phyloP scores from a whole-genome alignment of 2,329 filamentous ascomycete genomes.

The Penicillium sp. region DNA sequence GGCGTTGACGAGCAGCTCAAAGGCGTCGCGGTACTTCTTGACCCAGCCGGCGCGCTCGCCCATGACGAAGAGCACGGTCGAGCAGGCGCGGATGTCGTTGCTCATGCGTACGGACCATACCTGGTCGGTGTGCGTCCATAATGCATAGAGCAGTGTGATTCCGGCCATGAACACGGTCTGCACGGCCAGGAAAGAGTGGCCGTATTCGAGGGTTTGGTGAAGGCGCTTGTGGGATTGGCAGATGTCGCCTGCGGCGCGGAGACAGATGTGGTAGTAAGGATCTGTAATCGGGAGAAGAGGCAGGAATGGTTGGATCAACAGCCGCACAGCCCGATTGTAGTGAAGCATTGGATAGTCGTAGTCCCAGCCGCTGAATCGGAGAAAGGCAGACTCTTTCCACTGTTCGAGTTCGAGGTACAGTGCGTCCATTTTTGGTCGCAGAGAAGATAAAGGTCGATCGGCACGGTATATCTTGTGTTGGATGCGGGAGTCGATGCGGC shows the following conservation, averaged over 20 bases:
- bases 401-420: slow-evolving; percentile 48
- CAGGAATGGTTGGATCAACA: slow-evolving; percentile 53
- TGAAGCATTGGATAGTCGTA: slow-evolving; percentile 51
- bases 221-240: slow-evolving; percentile 40
- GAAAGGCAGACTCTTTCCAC: slow-evolving; percentile 45
- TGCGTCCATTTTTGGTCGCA: slow-evolving; percentile 50
- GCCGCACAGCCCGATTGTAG: slow-evolving; percentile 51
- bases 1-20: slow-evolving; percentile 48
- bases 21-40: slow-evolving; percentile 49
- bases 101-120: slow-evolving; percentile 51
- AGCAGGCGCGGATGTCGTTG: slow-evolving; percentile 52
- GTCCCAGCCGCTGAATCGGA: slow-evolving; percentile 37
- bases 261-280: slow-evolving; percentile 47
- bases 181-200: slow-evolving; percentile 40
- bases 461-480: slow-evolving; percentile 54
- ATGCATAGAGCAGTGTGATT: slow-evolving; percentile 37
- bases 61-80: slow-evolving; percentile 51
- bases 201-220: slow-evolving; percentile 40
- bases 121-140: slow-evolving; percentile 45
- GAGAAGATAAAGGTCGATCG: slow-evolving; percentile 45
- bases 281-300: slow-evolving; percentile 47
- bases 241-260: slow-evolving; percentile 37
- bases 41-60: slow-evolving; percentile 50
- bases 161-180: slow-evolving; percentile 42
- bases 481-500: slow-evolving; percentile 50